Evolutionary conservation across 2,329 filamentous ascomycete species (phyloP), one percentile per base, ranked within the genome.

Genomic region (Magnaporthiopsis rhizophila): DNA sequence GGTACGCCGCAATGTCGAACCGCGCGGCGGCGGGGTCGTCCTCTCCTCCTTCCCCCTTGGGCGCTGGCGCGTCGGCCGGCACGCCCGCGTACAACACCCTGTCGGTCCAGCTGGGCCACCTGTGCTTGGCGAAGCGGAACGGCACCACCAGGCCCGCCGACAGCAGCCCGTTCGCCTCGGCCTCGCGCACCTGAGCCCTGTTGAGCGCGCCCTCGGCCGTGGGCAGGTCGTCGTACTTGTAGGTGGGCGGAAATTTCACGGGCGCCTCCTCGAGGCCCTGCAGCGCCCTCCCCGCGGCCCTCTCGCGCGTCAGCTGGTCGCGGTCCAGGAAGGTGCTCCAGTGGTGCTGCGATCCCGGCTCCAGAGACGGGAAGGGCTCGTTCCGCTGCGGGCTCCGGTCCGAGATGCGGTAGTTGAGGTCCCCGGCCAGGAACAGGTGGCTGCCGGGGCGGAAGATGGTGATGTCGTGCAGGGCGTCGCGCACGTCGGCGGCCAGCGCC

Each of bases 41-140:
- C 67, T 67, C 64, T 60, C 71, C 18, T 68, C 65, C 30, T 26
- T 32, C 34, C 15, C n/a, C 11, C n/a, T 26, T 21, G 8, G 28
- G 61, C 58, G 65, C 38, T 34, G 36, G 53, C 73, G 71, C 58
- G 75, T 75, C 56, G 80, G 72, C 82, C 26, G 83, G 86, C 28
- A 83, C 77, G 62, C 89, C 85, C 3, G 94, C 80, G 74, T 87
- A 98, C 26, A 98, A 79, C 26, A 98, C 88, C 3, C 95, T 86
- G 75, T 98, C 95, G 71, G 92, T 97, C 95, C 94, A 98, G 71
- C 89, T 88, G 1, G 95, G 93, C 83, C 91, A 96, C 59, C 95
- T 87, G 73, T 96, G 90, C 65, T 81, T 80, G 9, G 92, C 90
- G 84, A 92, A 97, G 38, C 80, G 77, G 88, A 89, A 94, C 13